phyloP scores from a whole-genome alignment of 371 early-diverging fungal genomes.

The Syncephalis fuscata region DNA sequence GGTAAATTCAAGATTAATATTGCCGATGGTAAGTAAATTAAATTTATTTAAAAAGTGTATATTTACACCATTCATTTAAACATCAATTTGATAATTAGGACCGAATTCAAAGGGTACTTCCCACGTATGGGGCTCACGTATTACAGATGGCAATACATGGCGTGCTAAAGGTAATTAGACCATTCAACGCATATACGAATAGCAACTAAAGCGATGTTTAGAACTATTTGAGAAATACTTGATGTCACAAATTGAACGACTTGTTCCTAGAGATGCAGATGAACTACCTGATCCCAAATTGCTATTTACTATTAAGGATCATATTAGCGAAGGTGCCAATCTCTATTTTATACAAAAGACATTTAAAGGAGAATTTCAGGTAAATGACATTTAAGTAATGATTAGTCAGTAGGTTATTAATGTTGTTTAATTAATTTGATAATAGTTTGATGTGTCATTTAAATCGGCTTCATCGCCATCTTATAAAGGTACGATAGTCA shows the following conservation, averaged over 20 bases:
- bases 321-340: constrained; percentile 21
- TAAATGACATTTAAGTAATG: too few species aligned
- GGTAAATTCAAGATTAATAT: constrained; percentile 45
- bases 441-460: constrained; percentile 44
- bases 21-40: constrained; percentile 20
- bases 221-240: not conserved
- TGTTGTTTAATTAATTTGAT: too few species aligned
- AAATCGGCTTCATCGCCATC: constrained; percentile 19
- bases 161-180: constrained; percentile 23
- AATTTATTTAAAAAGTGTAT: too few species aligned
- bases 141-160: constrained; percentile 23
- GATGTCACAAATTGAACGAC: constrained; percentile 4
- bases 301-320: constrained; percentile 18
- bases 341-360: constrained; percentile 34
- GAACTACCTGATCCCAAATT: constrained; percentile 2
- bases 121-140: constrained; percentile 17
- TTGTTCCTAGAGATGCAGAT: not conserved
- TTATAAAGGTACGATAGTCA: too few species aligned
- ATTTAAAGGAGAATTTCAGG: constrained; percentile 36
- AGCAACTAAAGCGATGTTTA: not conserved
- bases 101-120: too few species aligned
- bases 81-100: too few species aligned
- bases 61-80: too few species aligned
- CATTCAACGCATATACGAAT: not conserved
- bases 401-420: too few species aligned